These are phyloP conservation scores for Bolboschoenus planiculmis DNA, from an alignment of 176 grass and related monocot species.

Conservation along the genomic window DNA sequence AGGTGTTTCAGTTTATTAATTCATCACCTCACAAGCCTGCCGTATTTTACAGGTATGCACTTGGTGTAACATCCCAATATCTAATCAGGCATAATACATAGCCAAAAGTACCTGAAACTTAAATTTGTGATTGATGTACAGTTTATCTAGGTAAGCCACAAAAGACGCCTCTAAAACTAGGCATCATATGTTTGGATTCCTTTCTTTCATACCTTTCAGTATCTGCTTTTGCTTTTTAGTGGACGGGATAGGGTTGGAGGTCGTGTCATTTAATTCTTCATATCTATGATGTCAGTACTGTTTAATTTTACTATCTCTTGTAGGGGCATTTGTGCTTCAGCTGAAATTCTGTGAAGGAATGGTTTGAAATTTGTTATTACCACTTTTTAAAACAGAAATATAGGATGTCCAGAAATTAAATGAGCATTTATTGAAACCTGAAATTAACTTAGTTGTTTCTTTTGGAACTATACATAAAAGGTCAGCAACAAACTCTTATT, in stretches of 20 bases:
- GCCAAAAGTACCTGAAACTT: not conserved
- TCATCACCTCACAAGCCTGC: constrained; percentile 47
- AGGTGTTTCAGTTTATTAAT: constrained; percentile 50
- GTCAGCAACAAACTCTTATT: not conserved
- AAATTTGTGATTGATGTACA: not conserved
- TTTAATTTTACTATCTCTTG: not conserved
- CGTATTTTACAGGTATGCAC: constrained; percentile 33
- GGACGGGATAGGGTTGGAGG: not conserved
- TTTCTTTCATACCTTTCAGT: not conserved
- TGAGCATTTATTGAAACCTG: not conserved
- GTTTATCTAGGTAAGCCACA: not conserved
- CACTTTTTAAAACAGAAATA: not conserved
- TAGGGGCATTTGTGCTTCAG: not conserved
- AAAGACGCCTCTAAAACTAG: not conserved
- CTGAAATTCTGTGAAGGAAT: not conserved
- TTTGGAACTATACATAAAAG: not conserved
- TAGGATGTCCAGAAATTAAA: not conserved
- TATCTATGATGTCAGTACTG: not conserved
- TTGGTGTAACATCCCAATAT: not conserved
- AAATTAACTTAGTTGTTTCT: not conserved
- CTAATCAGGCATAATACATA: not conserved
- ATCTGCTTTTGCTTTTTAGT: not conserved
- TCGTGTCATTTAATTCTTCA: not conserved
- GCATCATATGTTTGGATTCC: not conserved
- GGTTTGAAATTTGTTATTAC: not conserved